A percentile compares a stretch with the other conserved stretches of the same genome.
phyloP scores from a whole-genome alignment of 805 yeast species.

The Candida stauntonica region DNA sequence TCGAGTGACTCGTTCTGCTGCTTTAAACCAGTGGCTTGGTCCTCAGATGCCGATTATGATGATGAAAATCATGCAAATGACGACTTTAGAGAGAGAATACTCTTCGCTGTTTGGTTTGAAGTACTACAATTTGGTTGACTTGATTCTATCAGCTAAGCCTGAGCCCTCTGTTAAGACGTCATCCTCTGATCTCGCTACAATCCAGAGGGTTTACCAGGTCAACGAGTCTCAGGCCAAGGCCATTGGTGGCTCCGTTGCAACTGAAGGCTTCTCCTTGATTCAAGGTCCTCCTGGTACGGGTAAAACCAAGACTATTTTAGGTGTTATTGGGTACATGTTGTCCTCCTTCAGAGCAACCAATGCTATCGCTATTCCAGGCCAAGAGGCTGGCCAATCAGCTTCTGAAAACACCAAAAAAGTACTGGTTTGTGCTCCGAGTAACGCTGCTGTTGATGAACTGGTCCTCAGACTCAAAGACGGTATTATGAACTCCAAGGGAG shows the following conservation, averaged over 20 bases:
- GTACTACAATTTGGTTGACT: slow-evolving; percentile 71
- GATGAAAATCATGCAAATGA: slow-evolving; percentile 78
- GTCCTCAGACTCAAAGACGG: slow-evolving; percentile 79
- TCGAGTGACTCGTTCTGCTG: slow-evolving; percentile 48
- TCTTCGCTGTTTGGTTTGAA: slow-evolving; percentile 77
- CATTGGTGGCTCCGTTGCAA: slow-evolving; percentile 62
- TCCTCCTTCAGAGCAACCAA: slow-evolving; percentile 33
- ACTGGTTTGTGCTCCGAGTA: slow-evolving; percentile 94
- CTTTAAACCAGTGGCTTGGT: slow-evolving; percentile 47
- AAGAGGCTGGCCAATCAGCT: slow-evolving; percentile 7
- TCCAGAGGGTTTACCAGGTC: slow-evolving; percentile 51
- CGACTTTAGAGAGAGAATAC: slow-evolving; percentile 90
- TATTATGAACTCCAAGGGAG: slow-evolving; percentile 52
- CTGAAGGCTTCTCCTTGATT: slow-evolving; percentile 79
- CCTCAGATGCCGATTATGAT: slow-evolving; percentile 64
- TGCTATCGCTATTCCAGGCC: slow-evolving; percentile 31
- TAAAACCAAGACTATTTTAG: slow-evolving; percentile 93
- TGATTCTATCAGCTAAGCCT: slow-evolving; percentile 66
- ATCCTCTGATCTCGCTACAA: slow-evolving; percentile 33
- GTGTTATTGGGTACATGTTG: slow-evolving; percentile 76
- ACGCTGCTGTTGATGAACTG: slow-evolving; percentile 97
- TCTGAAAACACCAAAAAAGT: slow-evolving; percentile 46
- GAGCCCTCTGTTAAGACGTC: slow-evolving; percentile 35
- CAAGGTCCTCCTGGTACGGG: slow-evolving; percentile 99
- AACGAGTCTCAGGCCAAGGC: slow-evolving; percentile 92